phyloP scores from a whole-genome alignment of 2,329 filamentous ascomycete species.

The Calonectria pauciramosa region DNA sequence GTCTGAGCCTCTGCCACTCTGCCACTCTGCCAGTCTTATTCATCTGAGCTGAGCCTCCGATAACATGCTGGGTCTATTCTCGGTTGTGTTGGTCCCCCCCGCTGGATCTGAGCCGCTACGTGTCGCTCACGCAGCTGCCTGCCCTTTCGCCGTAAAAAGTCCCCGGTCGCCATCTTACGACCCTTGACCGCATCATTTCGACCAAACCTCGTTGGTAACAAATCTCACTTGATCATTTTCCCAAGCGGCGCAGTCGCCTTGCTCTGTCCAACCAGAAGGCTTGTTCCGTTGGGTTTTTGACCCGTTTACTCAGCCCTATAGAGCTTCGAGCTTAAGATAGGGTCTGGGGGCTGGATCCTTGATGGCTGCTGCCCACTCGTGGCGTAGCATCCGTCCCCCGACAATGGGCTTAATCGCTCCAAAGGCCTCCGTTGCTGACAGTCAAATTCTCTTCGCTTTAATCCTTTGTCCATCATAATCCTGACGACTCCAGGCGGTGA shows the following conservation, averaged over 20 bases:
- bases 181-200: conserved; percentile 20
- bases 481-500: neutral
- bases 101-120: conserved; percentile 22
- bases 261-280: conserved; percentile 32
- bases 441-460: conserved; percentile 25
- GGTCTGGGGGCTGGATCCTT: conserved; percentile 28
- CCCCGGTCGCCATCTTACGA: conserved; percentile 24
- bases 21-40: conserved; percentile 26
- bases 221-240: conserved; percentile 27
- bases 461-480: conserved; percentile 26
- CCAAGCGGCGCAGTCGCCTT: conserved; percentile 27
- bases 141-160: conserved; percentile 22
- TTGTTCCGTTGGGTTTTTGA: conserved; percentile 33
- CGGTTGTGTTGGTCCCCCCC: conserved; percentile 19
- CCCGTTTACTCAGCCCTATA: conserved; percentile 45
- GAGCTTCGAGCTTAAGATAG: conserved; percentile 26
- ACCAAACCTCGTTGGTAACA: conserved; percentile 19
- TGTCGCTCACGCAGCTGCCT: conserved; percentile 23
- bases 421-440: conserved; percentile 47
- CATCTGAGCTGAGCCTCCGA: conserved; percentile 31
- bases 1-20: conserved; percentile 25
- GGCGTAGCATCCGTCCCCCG: conserved; percentile 44
- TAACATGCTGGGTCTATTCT: conserved; percentile 33
- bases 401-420: conserved; percentile 33
- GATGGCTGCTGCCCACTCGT: conserved; percentile 41